Base-by-base conservation (phyloP, 179 eudicot genomes). In the Corrigiola litoralis region DNA sequence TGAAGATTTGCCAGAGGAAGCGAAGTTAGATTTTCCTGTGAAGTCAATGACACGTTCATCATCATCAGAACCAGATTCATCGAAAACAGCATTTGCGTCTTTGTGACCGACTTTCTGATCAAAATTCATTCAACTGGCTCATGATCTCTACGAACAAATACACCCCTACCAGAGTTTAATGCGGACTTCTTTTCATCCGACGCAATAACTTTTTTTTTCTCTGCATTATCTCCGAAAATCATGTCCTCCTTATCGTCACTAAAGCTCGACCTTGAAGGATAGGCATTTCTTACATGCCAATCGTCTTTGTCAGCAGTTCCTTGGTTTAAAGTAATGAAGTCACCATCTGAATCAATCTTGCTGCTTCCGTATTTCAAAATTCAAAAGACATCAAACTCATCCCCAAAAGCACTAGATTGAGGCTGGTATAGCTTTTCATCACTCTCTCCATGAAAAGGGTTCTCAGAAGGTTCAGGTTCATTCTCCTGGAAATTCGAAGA, bases 61-160 rank as follows among this genome's bases (percentile, higher is more conserved):
- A 70, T 72, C 75, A 67, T 83, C 88, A 62, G 95, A 79, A 66
- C 58, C 84, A 58, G 70, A 77, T 13, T 80, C 82, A 77, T 92
- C 91, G 72, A 79, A 92, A 32, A 67, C 58, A 63, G 49, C 80
- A 63, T 40, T 71, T 71, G 72, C 66, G 52, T 38, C 66, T 50
- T 65, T 67, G 66, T 23, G 49, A 28, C 73, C 67, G 51, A 58
- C 69, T 34, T 45, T 65, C 46, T 75, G 64, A n/a, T 54, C 69
- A 55, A 48, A 34, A 23, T 66, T 79, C 58, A 31, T 42, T 41
- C 52, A 67, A 59, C 23, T 52, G 38, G 63, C 62, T 40, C 66
- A 28, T 68, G 74, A 44, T 74, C 64, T 61, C 44, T 58, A 23
- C 44, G 50, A 23, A 25, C 66, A 76, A 67, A 79, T 34, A 63